Base-by-base conservation (phyloP, 352 stramenopile genomes). In the Chrysophaeum taylorii region DNA sequence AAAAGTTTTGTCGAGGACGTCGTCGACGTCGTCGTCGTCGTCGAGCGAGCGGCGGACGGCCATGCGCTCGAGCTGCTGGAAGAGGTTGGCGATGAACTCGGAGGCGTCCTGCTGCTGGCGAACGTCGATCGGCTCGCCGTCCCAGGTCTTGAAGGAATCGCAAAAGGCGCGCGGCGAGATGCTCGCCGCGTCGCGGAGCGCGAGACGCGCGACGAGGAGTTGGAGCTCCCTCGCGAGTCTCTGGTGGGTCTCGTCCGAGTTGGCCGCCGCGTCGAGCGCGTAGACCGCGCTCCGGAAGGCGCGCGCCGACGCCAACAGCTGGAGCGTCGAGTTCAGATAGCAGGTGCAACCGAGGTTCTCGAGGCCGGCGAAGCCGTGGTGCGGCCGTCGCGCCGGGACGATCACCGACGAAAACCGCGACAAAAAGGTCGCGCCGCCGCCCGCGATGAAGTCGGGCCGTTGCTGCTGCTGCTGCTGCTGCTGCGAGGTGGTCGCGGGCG, bases 341-440 rank as follows among this genome's bases (percentile, higher is more conserved):
- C 92, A 97, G 7, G 93, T 96, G 69, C 87, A 96, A 0, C 92
- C 90, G 38, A 96, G 78, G 68, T 97, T 97, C 69, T 95, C 94
- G 35, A 97, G 73, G 18, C 92, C 92, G 39, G 94, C 84, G 61
- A 93, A 82, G 0, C 79, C 84, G 36, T 62, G 15, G 7, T 7
- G 1, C 15, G 15, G 4, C 15, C 50, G 23, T 31, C 25, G 25
- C 23, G 50, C 1, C 25, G 50, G 50, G 7, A 62, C 21, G 12
- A 23, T 25, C 7, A 54, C n/a, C n/a, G n/a, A n/a, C n/a, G n/a
- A n/a, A n/a, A n/a, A n/a, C n/a, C n/a, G n/a, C n/a, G n/a, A n/a
- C n/a, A n/a, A n/a, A n/a, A n/a, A n/a, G n/a, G n/a, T n/a, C n/a
- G n/a, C n/a, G n/a, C n/a, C n/a, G n/a, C n/a, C n/a, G n/a, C n/a